Percentiles rank a stretch among this genome's conserved stretches.
Conservation (phyloP, 2,329 filamentous ascomycete genomes). For the Thermothelomyces thermophilus region DNA sequence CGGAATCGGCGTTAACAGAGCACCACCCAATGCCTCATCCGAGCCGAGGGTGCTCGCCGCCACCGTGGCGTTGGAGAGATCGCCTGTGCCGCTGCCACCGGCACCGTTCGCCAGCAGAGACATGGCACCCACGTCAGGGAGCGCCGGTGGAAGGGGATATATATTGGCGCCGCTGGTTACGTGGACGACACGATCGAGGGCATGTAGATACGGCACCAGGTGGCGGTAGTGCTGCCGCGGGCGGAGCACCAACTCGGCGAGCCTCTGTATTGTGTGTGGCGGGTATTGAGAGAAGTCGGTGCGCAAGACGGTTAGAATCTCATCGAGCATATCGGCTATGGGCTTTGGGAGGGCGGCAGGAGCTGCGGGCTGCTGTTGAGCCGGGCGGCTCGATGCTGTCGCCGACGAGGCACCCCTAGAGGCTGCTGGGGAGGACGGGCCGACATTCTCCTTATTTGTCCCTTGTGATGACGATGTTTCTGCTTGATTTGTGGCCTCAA, state of each 20-base stretch:
- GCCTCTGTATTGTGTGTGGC: slow-evolving; percentile 86
- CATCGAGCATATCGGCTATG: slow-evolving; percentile 54
- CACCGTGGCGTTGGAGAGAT: slow-evolving; percentile 29
- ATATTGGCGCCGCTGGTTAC: slow-evolving; percentile 75
- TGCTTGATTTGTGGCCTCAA: slow-evolving; percentile 38
- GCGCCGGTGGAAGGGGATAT: slow-evolving; percentile 72
- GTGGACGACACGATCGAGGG: slow-evolving; percentile 81
- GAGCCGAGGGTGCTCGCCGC: slow-evolving; percentile 55
- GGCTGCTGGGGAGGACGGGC: slow-evolving; percentile 35
- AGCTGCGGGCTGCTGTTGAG: slow-evolving; percentile 1
- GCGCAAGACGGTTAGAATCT: slow-evolving; percentile 55
- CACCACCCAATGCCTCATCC: slow-evolving; percentile 84
- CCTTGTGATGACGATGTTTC: slow-evolving; percentile 43
- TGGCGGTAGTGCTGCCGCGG: slow-evolving; percentile 75
- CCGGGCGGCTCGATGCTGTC: slow-evolving; percentile 14
- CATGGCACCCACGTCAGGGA: slow-evolving; percentile 52
- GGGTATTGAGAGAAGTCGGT: slow-evolving; percentile 66
- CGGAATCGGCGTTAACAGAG: slow-evolving; percentile 85
- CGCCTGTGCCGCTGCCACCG: slow-evolving; percentile 33
- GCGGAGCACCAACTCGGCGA: slow-evolving; percentile 75
- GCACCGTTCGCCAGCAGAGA: slow-evolving; percentile 55
- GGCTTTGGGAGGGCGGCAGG: slow-evolving; percentile 54
- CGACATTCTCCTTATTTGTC: slow-evolving; percentile 63
- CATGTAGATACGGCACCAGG: slow-evolving; percentile 79
- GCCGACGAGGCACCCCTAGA: slow-evolving; percentile 25